Evolutionary conservation across 2,329 filamentous ascomycete genomes (phyloP), one percentile per base, ranked within the genome.

Genomic region (Fusarium sp.): DNA sequence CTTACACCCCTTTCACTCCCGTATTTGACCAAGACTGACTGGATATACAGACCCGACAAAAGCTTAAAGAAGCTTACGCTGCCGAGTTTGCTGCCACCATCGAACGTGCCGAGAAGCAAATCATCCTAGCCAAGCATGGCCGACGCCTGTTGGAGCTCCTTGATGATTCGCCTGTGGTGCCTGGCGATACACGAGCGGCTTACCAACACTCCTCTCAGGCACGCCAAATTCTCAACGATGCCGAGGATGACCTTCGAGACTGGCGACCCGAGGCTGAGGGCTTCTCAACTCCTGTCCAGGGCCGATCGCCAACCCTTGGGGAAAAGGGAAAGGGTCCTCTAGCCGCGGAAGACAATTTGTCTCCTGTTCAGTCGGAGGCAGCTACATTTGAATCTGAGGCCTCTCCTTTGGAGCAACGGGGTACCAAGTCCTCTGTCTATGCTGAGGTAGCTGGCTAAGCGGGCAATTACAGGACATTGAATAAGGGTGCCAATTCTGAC

Each of bases 91-190:
- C 92, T 18, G 94, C 95, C 64, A 93, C 94, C 23, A 97, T 99
- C 75, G 96, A 99, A 85, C 92, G 95, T 35, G 94, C 94, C 27
- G 96, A 98, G 85, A 98, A 98, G 85, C 96, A 99, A 80, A 93
- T 95, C 76, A 93, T 99, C 66, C 88, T 99, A 18, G 95, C 96
- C 62, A 93, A 93, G 77, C 95, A 98, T 79, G 95, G 94, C 23
- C 92, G 94, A 59, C 91, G 94, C 45, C 88, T 99, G 38, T 81
- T 99, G 60, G 90, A 92, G 74, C 88, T 97, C 41, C 88, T 99
- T 14, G 96, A 99, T 76, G 95, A 98, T 80, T 91, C 91, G 0
- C 94, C 96, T 1, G 90, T 98, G 33, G 92, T 97, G 2, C 95
- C 95, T 3, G 96, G 96, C 50, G 94, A 98, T 79, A 81, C 86